Conservation (phyloP, 495 filamentous ascomycete genomes). For the Podospora comata region DNA sequence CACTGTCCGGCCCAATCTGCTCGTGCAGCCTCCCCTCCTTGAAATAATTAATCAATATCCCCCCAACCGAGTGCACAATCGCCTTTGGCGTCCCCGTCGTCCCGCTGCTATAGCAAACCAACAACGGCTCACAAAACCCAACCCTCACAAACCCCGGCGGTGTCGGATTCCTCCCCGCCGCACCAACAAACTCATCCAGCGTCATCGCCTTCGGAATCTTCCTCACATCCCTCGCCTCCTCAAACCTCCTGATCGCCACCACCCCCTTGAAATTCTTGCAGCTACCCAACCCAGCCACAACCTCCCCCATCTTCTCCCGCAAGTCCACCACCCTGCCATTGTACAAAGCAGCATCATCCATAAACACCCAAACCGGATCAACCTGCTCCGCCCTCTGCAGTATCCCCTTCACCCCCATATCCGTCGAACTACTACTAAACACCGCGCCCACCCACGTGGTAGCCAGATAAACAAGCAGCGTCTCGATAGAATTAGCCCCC, state of each 20-base stretch:
- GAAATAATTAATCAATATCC: conserved; percentile 51
- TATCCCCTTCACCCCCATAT: conserved; percentile 76
- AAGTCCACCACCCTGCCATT: conserved; percentile 74
- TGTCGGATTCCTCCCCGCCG: conserved; percentile 38
- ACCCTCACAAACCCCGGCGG: conserved; percentile 54
- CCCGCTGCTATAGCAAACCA: conserved; percentile 69
- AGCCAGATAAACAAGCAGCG: conserved; percentile 62
- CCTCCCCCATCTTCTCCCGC: conserved; percentile 64
- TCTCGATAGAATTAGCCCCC: conserved; percentile 70
- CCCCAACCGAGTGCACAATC: conserved; percentile 68
- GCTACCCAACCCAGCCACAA: conserved; percentile 57
- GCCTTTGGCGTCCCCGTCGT: conserved; percentile 74
- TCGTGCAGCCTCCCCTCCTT: conserved; percentile 65
- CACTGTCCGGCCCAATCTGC: conserved; percentile 45
- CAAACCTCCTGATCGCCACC: conserved; percentile 64
- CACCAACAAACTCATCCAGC: conserved; percentile 50
- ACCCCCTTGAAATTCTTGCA: conserved; percentile 60
- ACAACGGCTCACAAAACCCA: conserved; percentile 64
- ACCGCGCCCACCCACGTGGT: conserved; percentile 64
- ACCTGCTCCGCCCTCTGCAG: conserved; percentile 71
- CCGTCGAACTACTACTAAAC: conserved; percentile 69
- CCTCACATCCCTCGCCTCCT: conserved; percentile 55
- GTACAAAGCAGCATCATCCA: conserved; percentile 75
- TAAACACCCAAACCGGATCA: conserved; percentile 67
- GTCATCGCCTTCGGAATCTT: conserved; percentile 53